phyloP scores from a whole-genome alignment of 352 stramenopile species.

The Phytophthora litchii region DNA sequence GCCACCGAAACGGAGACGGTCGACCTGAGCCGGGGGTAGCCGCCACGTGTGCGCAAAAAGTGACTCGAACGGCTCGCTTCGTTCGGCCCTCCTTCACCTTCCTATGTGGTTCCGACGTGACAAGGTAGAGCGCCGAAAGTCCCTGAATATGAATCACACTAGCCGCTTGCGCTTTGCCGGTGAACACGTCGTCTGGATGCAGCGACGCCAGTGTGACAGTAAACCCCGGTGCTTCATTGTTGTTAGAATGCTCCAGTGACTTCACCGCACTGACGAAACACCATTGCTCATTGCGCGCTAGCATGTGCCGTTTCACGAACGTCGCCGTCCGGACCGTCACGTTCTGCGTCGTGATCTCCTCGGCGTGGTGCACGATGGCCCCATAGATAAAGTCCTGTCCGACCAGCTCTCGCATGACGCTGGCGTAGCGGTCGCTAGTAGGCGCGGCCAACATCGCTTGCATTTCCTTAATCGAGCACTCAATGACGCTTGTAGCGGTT shows the following conservation, averaged over 20 bases:
- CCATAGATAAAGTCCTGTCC: slow-evolving; percentile 57
- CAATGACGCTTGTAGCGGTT: slow-evolving; percentile 38
- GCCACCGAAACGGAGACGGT: slow-evolving; percentile 24
- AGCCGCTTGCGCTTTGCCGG: slow-evolving; percentile 45
- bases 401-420: slow-evolving; percentile 51
- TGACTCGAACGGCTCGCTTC: slow-evolving; percentile 39
- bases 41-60: slow-evolving; percentile 43
- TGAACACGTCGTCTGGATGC: slow-evolving; percentile 47
- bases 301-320: slow-evolving; percentile 49
- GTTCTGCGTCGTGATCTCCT: slow-evolving; percentile 29
- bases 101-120: slow-evolving; percentile 26
- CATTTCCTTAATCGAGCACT: slow-evolving; percentile 52
- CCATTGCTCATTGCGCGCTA: slow-evolving; percentile 58
- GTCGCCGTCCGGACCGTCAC: slow-evolving; percentile 54
- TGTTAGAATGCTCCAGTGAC: slow-evolving; percentile 4
- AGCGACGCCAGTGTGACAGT: slow-evolving; percentile 46
- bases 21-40: slow-evolving; percentile 8
- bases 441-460: slow-evolving; percentile 33
- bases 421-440: slow-evolving; percentile 40
- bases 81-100: slow-evolving; percentile 19
- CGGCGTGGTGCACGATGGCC: slow-evolving; percentile 44
- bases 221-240: slow-evolving; percentile 28
- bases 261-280: slow-evolving; percentile 47
- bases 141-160: slow-evolving; percentile 41
- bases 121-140: slow-evolving; percentile 38